phyloP scores from a whole-genome alignment of 164 flowering plant genomes.

The Magnolia officinalis region DNA sequence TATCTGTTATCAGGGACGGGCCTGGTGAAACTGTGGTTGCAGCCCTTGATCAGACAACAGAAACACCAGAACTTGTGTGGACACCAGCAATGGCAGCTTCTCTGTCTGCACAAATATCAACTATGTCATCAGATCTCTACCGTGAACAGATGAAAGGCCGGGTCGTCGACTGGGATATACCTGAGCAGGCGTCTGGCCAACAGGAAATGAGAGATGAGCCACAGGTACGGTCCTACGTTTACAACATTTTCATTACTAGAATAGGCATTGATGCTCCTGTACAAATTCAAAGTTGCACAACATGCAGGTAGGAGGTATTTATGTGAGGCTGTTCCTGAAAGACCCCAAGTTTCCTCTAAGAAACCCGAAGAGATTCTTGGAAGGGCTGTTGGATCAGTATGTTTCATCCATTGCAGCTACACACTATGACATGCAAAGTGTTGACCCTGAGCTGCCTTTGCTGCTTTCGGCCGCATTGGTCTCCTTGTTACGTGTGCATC shows the following conservation, averaged over 20 bases:
- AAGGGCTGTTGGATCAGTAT: conserved; percentile 95
- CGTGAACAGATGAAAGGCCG: conserved; percentile 95
- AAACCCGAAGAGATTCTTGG: conserved; percentile 96
- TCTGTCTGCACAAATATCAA: conserved; percentile 84
- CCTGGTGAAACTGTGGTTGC: conserved; percentile 95
- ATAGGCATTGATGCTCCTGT: background rate
- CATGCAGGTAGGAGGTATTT: conserved; percentile 95
- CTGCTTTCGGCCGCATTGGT: conserved; percentile 95
- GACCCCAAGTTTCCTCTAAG: conserved; percentile 99
- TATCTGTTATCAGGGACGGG: conserved; percentile 86
- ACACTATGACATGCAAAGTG: conserved; percentile 73
- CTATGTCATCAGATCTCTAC: conserved; percentile 89
- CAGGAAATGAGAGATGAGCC: conserved; percentile 99
- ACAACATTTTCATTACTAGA: conserved; percentile 1
- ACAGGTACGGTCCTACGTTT: conserved; percentile 47
- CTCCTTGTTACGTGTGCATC: conserved; percentile 89
- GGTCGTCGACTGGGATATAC: conserved; percentile 96
- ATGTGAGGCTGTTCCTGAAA: conserved; percentile 90
- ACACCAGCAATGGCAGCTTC: conserved; percentile 99
- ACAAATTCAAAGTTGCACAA: background rate
- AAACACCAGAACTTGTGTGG: conserved; percentile 99
- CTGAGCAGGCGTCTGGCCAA: conserved; percentile 90
- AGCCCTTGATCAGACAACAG: conserved; percentile 90
- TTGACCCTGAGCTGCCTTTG: conserved; percentile 89
- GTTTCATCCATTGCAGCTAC: conserved; percentile 86